Evolutionary conservation across 1,284 basidiomycete genomes (phyloP), one percentile per base, ranked within the genome.

Genomic region (Golubevia sp.): DNA sequence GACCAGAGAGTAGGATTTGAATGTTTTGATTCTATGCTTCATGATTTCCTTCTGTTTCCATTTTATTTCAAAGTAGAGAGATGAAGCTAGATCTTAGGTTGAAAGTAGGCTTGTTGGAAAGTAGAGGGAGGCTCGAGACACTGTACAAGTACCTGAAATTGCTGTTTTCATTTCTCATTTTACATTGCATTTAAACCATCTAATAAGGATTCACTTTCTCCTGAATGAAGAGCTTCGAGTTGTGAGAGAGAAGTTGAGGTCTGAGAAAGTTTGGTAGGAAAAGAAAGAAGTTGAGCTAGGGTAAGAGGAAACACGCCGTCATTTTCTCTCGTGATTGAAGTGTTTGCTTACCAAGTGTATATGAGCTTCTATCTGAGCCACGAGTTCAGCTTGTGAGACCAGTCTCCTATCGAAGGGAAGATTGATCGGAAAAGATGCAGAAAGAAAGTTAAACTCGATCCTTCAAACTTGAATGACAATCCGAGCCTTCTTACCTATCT

Each of bases 341-440:
- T 3, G 6, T 24, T 8, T 15, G 64, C 64, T 49, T 62, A 67
- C 68, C 7, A 71, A 63, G 49, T 71, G 70, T 15, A 71, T 63
- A 24, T 71, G 70, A 13, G 70, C 70, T 26, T 71, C 70, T 50
- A 71, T 71, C 59, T 71, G 63, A 1, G 70, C 67, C 1, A 71
- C 54, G 58, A 69, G 67, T 50, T 71, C 70, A 21, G 67, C 59
- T 34, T 67, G 67, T 49, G 62, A 50, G 21, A 69, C 70, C 3
- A 63, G 56, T 56, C 66, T 71, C 13, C 57, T 63, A 34, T 6
- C 23, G 52, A 57, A 48, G 3, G 20, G 20, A 48, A 44, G 18
- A 8, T n/a, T 2, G 49, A 25, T 20, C 21, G 20, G 21, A 30
- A 34, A 2, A 26, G 11, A n/a, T 27, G 48, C 6, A 15, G 13